Evolutionary conservation across 805 yeast species (phyloP).

Genomic region (Ogataea zsoltii): DNA sequence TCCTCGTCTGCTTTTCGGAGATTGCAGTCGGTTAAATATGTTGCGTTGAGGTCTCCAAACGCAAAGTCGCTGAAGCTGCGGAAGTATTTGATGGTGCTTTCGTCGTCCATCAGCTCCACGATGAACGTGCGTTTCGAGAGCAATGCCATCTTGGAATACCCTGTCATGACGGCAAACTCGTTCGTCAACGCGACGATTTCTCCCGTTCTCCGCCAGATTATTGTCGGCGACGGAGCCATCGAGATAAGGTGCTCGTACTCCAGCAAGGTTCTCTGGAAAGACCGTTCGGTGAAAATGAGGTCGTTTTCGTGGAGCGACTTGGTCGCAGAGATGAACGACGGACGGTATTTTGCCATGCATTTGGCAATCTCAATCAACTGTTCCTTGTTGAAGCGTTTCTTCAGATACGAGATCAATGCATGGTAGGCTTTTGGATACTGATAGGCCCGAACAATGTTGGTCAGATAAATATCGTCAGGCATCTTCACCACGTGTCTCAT

Average conservation of each 20-base stretch:
- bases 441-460: slow-evolving; percentile 46
- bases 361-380: slow-evolving; percentile 48
- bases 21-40: slow-evolving; percentile 52
- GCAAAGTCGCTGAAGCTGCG: slow-evolving; percentile 70
- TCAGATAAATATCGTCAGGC: slow-evolving; percentile 50
- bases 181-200: slow-evolving; percentile 79
- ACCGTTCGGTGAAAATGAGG: slow-evolving; percentile 58
- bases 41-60: slow-evolving; percentile 61
- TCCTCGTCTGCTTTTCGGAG: slow-evolving; percentile 39
- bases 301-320: slow-evolving; percentile 72
- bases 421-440: slow-evolving; percentile 67
- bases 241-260: slow-evolving; percentile 57
- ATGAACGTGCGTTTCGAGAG: slow-evolving; percentile 64
- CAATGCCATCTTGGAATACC: slow-evolving; percentile 58
- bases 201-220: slow-evolving; percentile 85
- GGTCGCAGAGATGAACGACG: slow-evolving; percentile 76
- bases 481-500: slow-evolving; percentile 56
- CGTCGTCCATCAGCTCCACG: slow-evolving; percentile 82
- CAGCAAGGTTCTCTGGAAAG: slow-evolving; percentile 54
- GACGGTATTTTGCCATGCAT: slow-evolving; percentile 66
- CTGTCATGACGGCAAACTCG: slow-evolving; percentile 70
- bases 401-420: slow-evolving; percentile 55
- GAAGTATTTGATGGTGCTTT: slow-evolving; percentile 70
- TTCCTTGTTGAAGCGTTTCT: slow-evolving; percentile 46
- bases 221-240: slow-evolving; percentile 74